Percentiles rank a stretch among this genome's conserved stretches.
Evolutionary conservation across 495 filamentous ascomycete genomes (phyloP).

Genomic region (Penicillium desertorum): DNA sequence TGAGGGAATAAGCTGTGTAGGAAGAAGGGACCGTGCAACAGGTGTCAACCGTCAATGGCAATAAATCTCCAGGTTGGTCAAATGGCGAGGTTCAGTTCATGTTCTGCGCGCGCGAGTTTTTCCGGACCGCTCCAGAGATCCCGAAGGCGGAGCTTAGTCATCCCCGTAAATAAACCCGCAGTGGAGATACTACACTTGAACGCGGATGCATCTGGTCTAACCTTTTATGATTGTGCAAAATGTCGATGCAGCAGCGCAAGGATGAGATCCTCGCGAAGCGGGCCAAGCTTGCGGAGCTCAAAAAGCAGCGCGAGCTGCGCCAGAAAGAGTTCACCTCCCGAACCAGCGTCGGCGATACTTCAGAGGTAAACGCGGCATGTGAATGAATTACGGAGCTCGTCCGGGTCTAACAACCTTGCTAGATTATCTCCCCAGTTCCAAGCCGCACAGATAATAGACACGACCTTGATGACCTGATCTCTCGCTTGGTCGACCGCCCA

Average conservation of each 20-base stretch:
- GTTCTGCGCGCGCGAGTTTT: slow-evolving; percentile 50
- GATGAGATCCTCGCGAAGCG: slow-evolving; percentile 94
- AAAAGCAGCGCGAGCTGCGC: slow-evolving; percentile 81
- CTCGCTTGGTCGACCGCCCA: slow-evolving; percentile 72
- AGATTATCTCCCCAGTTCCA: slow-evolving; percentile 69
- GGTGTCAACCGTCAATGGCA: slow-evolving; percentile 47
- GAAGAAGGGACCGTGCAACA: slow-evolving; percentile 38
- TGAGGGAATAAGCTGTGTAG: slow-evolving; percentile 26
- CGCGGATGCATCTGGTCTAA: slow-evolving; percentile 17
- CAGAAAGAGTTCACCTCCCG: slow-evolving; percentile 68
- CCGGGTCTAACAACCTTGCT: slow-evolving; percentile 18
- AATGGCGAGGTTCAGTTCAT: slow-evolving; percentile 46
- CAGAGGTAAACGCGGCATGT: slow-evolving; percentile 43
- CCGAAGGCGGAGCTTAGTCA: slow-evolving; percentile 9
- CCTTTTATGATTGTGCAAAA: slow-evolving; percentile 24
- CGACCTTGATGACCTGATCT: slow-evolving; percentile 82
- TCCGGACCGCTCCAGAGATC: slow-evolving; percentile 42
- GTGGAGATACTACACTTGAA: slow-evolving; percentile 11
- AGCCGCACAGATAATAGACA: slow-evolving; percentile 67
- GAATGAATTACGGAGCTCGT: slow-evolving; percentile 20
- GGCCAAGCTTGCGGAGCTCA: slow-evolving; percentile 93
- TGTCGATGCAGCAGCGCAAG: slow-evolving; percentile 76
- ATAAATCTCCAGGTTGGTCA: slow-evolving; percentile 35
- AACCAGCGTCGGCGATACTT: slow-evolving; percentile 60
- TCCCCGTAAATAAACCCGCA: slow-evolving; percentile 27